phyloP scores from a whole-genome alignment of 345 rosid species.

The Salix caprea region DNA sequence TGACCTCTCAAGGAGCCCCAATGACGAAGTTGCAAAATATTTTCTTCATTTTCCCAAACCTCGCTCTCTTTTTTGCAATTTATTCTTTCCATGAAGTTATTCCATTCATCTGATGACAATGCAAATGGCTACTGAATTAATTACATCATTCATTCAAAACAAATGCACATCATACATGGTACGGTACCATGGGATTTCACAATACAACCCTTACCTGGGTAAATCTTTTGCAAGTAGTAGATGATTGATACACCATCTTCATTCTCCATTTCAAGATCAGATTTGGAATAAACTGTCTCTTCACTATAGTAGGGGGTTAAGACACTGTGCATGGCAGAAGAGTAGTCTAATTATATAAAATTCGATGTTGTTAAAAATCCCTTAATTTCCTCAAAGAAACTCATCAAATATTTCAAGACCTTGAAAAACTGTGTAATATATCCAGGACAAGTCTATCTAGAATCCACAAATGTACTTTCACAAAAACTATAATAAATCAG shows the following conservation, averaged over 20 bases:
- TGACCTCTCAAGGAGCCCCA: slow-evolving; percentile 98
- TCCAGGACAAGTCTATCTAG: slow-evolving; percentile 4
- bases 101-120: slow-evolving; percentile 79
- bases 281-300: slow-evolving; percentile 86
- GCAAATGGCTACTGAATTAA: neutral
- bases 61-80: slow-evolving; percentile 66
- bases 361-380: neutral
- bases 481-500: neutral
- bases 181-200: slow-evolving; percentile 4
- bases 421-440: neutral
- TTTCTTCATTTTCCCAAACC: slow-evolving; percentile 87
- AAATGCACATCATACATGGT: neutral
- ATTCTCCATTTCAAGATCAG: slow-evolving; percentile 91
- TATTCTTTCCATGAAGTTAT: slow-evolving; percentile 82
- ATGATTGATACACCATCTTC: slow-evolving; percentile 95
- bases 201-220: slow-evolving; percentile 53
- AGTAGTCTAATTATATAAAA: slow-evolving; percentile 6
- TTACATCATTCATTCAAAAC: slow-evolving; percentile 1
- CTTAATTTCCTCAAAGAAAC: neutral
- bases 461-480: neutral
- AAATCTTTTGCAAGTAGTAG: slow-evolving; percentile 93
- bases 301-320: slow-evolving; percentile 97
- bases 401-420: neutral
- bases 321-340: slow-evolving; percentile 54
- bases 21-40: slow-evolving; percentile 88